phyloP scores from a whole-genome alignment of 2,329 filamentous ascomycete species.

The Botrytis fragariae region DNA sequence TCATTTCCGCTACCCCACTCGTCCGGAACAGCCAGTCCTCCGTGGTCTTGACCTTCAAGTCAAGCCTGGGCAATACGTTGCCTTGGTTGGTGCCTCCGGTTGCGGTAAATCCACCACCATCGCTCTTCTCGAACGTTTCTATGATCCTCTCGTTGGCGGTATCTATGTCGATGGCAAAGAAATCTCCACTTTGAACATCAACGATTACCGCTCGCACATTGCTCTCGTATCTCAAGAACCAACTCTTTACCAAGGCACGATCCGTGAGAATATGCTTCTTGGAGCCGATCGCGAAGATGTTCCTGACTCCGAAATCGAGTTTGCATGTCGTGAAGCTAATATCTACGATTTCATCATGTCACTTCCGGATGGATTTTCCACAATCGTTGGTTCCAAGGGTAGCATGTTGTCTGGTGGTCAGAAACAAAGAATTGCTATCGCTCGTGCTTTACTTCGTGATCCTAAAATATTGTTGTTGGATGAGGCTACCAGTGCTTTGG shows the following conservation, averaged over 20 bases:
- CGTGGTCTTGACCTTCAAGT: conserved; percentile 75
- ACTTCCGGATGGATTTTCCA: conserved; percentile 81
- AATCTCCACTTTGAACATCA: conserved; percentile 76
- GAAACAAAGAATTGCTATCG: conserved; percentile 89
- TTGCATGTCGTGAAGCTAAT: conserved; percentile 84
- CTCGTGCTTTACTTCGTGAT: conserved; percentile 84
- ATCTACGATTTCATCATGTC: conserved; percentile 91
- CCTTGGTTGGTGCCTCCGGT: conserved; percentile 88
- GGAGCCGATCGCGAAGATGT: conserved; percentile 67
- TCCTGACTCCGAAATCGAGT: conserved; percentile 67
- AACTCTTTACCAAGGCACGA: conserved; percentile 88
- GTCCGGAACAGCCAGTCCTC: conserved; percentile 87
- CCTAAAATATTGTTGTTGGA: conserved; percentile 84
- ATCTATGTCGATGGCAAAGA: conserved; percentile 82
- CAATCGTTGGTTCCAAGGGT: conserved; percentile 83
- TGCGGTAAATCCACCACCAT: conserved; percentile 96
- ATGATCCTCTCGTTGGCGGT: conserved; percentile 78
- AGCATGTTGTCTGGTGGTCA: conserved; percentile 84
- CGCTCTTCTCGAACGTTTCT: conserved; percentile 88
- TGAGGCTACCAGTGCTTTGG: conserved; percentile 76
- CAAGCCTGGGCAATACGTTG: conserved; percentile 77
- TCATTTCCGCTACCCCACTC: conserved; percentile 90
- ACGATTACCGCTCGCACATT: conserved; percentile 79
- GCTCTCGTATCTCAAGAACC: conserved; percentile 93
- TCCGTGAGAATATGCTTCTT: conserved; percentile 85